phyloP scores from a whole-genome alignment of 208 protist genomes.

The Crithidia sp. region DNA sequence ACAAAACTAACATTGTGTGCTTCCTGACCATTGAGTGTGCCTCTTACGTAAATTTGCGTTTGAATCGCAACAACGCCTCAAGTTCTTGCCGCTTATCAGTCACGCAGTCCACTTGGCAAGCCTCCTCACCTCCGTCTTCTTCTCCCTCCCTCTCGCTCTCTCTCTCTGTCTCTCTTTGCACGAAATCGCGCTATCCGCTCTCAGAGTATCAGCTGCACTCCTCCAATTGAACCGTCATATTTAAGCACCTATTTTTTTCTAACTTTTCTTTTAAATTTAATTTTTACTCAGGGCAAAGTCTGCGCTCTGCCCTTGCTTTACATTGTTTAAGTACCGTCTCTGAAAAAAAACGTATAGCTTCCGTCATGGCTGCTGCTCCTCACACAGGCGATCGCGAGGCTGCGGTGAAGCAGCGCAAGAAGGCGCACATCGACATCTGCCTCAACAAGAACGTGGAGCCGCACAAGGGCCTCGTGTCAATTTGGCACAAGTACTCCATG shows the following conservation, averaged over 20 bases:
- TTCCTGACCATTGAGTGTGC: no score
- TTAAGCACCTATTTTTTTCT: background rate
- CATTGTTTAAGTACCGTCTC: background rate
- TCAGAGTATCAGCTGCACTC: no score
- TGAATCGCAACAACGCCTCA: no score
- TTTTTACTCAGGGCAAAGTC: no score
- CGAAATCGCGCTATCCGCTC: background rate
- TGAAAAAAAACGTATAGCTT: no score
- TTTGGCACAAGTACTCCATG: conserved; percentile 84
- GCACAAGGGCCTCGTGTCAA: conserved; percentile 55
- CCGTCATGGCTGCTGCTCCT: background rate
- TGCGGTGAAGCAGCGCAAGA: conserved; percentile 78
- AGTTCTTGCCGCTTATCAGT: no score
- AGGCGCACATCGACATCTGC: conserved; percentile 93
- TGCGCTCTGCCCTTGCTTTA: background rate
- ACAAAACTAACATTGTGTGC: no score
- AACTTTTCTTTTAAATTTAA: no score
- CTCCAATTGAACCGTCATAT: conserved; percentile 11
- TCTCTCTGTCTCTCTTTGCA: background rate
- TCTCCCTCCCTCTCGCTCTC: background rate
- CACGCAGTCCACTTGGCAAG: no score
- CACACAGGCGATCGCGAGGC: conserved; percentile 61
- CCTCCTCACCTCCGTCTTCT: no score
- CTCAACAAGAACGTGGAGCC: conserved; percentile 86
- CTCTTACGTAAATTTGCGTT: no score